Conservation (phyloP, 2,329 filamentous ascomycete genomes). For the Pseudogymnoascus sp. region DNA sequence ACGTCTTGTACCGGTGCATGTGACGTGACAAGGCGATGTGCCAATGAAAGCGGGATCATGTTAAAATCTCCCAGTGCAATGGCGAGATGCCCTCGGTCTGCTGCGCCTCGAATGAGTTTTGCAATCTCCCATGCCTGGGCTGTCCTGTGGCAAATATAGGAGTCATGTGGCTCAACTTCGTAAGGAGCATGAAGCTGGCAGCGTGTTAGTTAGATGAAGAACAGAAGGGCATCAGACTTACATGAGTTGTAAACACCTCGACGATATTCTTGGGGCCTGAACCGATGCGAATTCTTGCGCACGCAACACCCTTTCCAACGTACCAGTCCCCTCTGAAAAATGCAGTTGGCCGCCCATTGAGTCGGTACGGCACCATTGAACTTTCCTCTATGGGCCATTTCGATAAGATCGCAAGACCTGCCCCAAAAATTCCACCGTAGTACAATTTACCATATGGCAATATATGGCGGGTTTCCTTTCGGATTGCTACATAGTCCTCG, state of each 20-base stretch:
- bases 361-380: slow-evolving; percentile 76
- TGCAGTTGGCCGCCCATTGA: slow-evolving; percentile 87
- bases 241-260: slow-evolving; percentile 90
- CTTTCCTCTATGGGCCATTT: slow-evolving; percentile 89
- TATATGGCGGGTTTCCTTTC: slow-evolving; percentile 61
- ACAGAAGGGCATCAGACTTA: slow-evolving; percentile 31
- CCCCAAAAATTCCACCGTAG: slow-evolving; percentile 79
- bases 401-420: slow-evolving; percentile 80
- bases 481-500: slow-evolving; percentile 73
- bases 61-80: slow-evolving; percentile 92
- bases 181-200: slow-evolving; percentile 75
- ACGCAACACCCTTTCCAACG: slow-evolving; percentile 89
- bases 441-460: slow-evolving; percentile 94
- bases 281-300: slow-evolving; percentile 69
- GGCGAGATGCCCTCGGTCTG: slow-evolving; percentile 73
- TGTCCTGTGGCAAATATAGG: slow-evolving; percentile 82
- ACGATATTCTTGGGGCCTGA: slow-evolving; percentile 57
- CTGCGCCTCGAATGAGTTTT: slow-evolving; percentile 76
- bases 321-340: slow-evolving; percentile 96
- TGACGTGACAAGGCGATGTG: slow-evolving; percentile 73
- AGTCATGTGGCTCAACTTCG: slow-evolving; percentile 69
- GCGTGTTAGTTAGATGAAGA: background rate
- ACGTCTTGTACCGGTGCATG: slow-evolving; percentile 72
- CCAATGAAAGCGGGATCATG: slow-evolving; percentile 81
- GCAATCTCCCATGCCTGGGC: slow-evolving; percentile 93